Conservation (phyloP, 192 early-diverging fungal species). For the Physocladia obscura region DNA sequence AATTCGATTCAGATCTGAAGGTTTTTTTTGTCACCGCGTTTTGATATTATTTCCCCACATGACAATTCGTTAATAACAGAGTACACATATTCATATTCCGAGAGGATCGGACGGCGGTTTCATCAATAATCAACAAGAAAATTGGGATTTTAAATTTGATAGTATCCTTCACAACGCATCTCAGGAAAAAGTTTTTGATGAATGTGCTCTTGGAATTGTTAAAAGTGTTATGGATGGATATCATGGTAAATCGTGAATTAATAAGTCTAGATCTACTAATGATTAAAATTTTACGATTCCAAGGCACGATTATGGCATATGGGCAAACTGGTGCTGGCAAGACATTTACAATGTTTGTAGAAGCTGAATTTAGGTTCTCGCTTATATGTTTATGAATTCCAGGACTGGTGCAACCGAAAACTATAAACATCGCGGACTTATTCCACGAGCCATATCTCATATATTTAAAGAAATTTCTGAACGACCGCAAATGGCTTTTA, state of each 20-base stretch:
- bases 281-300: neutral
- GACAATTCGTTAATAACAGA: conserved; percentile 9
- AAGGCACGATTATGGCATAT: conserved; percentile 58
- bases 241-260: conserved; percentile 43
- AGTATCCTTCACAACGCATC: conserved; percentile 60
- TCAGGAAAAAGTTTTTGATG: conserved; percentile 63
- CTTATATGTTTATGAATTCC: neutral
- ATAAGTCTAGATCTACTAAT: neutral
- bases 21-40: conserved; percentile 11
- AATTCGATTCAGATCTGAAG: conserved; percentile 48
- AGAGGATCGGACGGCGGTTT: conserved; percentile 58
- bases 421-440: conserved; percentile 64
- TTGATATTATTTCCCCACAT: neutral
- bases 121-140: conserved; percentile 68
- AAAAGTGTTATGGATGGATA: conserved; percentile 59
- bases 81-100: conserved; percentile 59
- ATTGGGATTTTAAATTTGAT: conserved; percentile 67
- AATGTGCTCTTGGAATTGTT: conserved; percentile 54
- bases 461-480: conserved; percentile 55
- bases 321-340: conserved; percentile 63
- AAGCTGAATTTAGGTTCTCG: neutral
- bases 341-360: conserved; percentile 58
- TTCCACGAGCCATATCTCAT: conserved; percentile 59
- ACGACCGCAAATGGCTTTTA: conserved; percentile 53
- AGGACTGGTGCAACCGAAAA: conserved; percentile 67